Base-by-base conservation (phyloP, 2,329 filamentous ascomycete species). In the Dactylellina sp. region DNA sequence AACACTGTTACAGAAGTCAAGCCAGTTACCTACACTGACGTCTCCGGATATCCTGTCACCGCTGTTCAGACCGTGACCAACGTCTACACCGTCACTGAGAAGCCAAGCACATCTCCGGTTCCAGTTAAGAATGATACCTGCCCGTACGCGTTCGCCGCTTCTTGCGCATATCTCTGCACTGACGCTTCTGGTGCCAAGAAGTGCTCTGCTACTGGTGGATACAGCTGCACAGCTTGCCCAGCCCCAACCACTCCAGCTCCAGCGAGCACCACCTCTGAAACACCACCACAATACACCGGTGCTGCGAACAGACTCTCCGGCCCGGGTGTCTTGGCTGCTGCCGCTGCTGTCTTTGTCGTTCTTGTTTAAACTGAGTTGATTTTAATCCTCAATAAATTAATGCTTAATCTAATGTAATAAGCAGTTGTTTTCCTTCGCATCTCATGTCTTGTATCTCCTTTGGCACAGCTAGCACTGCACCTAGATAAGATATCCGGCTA, bases 241-340 rank as follows among this genome's bases (percentile, higher is more conserved):
- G 22, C 47, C 25, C 16, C 32, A 7, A 61, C 55, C 9, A 53
- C 28, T 4, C 28, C 28, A 32, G 9, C 28, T 4, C 28, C 28
- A 4, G 9, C 56, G 16, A 59, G 37, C 24, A 56, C 35, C 22
- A 62, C 65, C 25, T 9, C 25, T 52, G 12, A 7, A 18, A 57
- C 66, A 42, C 66, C 66, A 57, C 66, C 66, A 46, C 37, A 35
- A 9, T 56, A 56, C 24, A 71, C 57, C 22, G 66, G 66, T 22
- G 57, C 49, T 5, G 66, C 66, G 1, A 63, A 59, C 44, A 71
- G 49, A 39, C 57, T 71, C 16, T 71, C 66, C 6, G 49, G 65
- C 24, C 50, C 66, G 22, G 65, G 56, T 44, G 60, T 47, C 16
- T 44, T 71, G 11, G 57, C 37, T 9, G 66, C 59, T 2, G 49